A percentile compares a stretch with the other conserved stretches of the same genome.
phyloP scores from a whole-genome alignment of 805 yeast genomes.

The Candida sakaeoensis region DNA sequence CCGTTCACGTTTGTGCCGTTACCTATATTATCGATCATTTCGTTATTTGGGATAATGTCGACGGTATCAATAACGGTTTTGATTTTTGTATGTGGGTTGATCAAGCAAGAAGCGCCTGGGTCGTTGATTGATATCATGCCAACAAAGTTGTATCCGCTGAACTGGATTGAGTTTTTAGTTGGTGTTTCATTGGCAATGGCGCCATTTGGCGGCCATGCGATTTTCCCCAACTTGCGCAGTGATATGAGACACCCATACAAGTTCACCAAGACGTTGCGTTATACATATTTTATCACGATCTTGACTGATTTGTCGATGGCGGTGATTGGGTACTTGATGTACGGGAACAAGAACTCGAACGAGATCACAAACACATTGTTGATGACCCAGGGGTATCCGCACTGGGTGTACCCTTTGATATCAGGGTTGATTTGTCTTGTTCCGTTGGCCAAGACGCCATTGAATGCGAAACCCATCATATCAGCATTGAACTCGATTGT shows the following conservation, averaged over 20 bases:
- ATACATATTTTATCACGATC: conserved; percentile 59
- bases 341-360: conserved; percentile 46
- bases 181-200: conserved; percentile 67
- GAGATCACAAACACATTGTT: conserved; percentile 51
- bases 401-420: conserved; percentile 45
- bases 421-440: conserved; percentile 73
- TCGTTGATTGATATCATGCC: conserved; percentile 62
- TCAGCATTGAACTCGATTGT: conserved; percentile 61
- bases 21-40: conserved; percentile 55
- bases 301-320: conserved; percentile 63
- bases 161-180: conserved; percentile 48
- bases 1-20: conserved; percentile 83
- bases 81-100: conserved; percentile 56
- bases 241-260: conserved; percentile 72
- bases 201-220: conserved; percentile 84
- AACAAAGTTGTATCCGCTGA: conserved; percentile 64
- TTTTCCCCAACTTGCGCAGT: conserved; percentile 70
- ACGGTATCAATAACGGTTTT: conserved; percentile 49
- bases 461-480: conserved; percentile 78
- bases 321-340: conserved; percentile 60
- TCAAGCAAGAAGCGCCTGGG: conserved; percentile 65
- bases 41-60: conserved; percentile 54
- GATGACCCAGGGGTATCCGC: conserved; percentile 45
- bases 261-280: conserved; percentile 49
- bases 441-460: conserved; percentile 81